These are phyloP conservation scores for Durotheca rogersii DNA, from an alignment of 495 filamentous ascomycete genomes.

Conservation along the genomic window DNA sequence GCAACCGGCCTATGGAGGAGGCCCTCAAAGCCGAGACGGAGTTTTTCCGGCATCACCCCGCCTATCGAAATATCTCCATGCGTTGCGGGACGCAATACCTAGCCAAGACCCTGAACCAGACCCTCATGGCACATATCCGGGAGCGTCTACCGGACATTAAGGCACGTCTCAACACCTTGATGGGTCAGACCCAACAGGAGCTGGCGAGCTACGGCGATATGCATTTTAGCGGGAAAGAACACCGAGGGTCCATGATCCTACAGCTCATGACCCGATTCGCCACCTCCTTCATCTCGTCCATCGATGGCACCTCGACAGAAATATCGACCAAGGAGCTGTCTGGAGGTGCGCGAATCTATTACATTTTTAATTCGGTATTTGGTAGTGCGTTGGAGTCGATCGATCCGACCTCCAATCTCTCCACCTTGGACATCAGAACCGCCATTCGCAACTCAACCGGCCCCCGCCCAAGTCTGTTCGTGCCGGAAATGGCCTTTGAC, in stretches of 20 bases:
- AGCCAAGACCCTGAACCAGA: slow-evolving; percentile 91
- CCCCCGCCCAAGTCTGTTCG: slow-evolving; percentile 90
- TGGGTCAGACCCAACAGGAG: slow-evolving; percentile 99
- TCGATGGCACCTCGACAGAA: slow-evolving; percentile 96
- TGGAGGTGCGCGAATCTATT: slow-evolving; percentile 95
- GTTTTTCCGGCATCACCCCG: slow-evolving; percentile 95
- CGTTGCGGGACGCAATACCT: slow-evolving; percentile 94
- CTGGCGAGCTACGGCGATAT: slow-evolving; percentile 97
- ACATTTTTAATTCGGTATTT: slow-evolving; percentile 99
- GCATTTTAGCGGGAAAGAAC: slow-evolving; percentile 96
- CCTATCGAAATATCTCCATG: slow-evolving; percentile 92
- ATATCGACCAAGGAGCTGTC: slow-evolving; percentile 99
- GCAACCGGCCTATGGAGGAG: slow-evolving; percentile 85
- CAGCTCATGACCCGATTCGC: slow-evolving; percentile 99
- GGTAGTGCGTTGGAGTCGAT: slow-evolving; percentile 95
- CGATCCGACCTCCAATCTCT: slow-evolving; percentile 91
- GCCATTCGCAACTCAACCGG: slow-evolving; percentile 98
- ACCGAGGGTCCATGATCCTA: slow-evolving; percentile 89
- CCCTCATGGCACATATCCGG: slow-evolving; percentile 94
- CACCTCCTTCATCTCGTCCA: slow-evolving; percentile 96
- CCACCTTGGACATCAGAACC: slow-evolving; percentile 94
- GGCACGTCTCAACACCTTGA: slow-evolving; percentile 91
- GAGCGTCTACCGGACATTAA: slow-evolving; percentile 97
- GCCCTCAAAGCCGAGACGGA: slow-evolving; percentile 88
- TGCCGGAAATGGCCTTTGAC: slow-evolving; percentile 96